phyloP scores from a whole-genome alignment of 1,139 yeast genomes.

The Saccharomyces hybrid region DNA sequence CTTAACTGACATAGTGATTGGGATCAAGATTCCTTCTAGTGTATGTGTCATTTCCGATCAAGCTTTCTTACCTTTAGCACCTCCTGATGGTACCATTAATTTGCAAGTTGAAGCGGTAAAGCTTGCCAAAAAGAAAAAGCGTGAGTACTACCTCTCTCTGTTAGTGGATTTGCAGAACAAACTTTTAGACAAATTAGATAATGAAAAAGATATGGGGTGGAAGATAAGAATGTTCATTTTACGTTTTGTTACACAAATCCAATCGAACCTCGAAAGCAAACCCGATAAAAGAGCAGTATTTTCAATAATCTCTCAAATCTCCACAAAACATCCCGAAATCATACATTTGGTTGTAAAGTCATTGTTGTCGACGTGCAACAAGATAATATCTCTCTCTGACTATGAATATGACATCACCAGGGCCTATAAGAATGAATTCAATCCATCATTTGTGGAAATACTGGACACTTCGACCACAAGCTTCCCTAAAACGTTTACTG shows the following conservation, averaged over 20 bases:
- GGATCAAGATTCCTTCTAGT: constrained; percentile 51
- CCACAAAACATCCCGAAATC: constrained; percentile 67
- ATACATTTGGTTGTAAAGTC: constrained; percentile 61
- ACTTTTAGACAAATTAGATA: constrained; percentile 31
- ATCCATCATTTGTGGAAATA: constrained; percentile 36
- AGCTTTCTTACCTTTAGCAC: constrained; percentile 42
- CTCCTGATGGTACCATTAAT: constrained; percentile 54
- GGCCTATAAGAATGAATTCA: constrained; percentile 39
- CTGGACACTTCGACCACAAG: constrained; percentile 39
- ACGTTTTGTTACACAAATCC: constrained; percentile 47
- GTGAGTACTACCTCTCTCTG: constrained; percentile 38
- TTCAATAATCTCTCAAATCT: constrained; percentile 46
- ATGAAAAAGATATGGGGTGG: constrained; percentile 54
- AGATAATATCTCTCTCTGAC: constrained; percentile 46
- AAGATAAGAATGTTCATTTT: constrained; percentile 52
- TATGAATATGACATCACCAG: constrained; percentile 45
- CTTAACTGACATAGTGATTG: constrained; percentile 41
- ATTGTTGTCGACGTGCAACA: constrained; percentile 47
- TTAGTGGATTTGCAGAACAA: constrained; percentile 39
- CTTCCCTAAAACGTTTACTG: constrained; percentile 40
- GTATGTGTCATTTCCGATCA: constrained; percentile 47
- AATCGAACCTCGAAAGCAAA: constrained; percentile 47
- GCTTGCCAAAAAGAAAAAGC: constrained; percentile 52
- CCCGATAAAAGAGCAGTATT: constrained; percentile 34
- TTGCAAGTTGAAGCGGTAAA: constrained; percentile 49